Percentiles rank a stretch among this genome's conserved stretches.
Evolutionary conservation across 2,329 filamentous ascomycete species (phyloP).

Genomic region (Trichoderma sp.): DNA sequence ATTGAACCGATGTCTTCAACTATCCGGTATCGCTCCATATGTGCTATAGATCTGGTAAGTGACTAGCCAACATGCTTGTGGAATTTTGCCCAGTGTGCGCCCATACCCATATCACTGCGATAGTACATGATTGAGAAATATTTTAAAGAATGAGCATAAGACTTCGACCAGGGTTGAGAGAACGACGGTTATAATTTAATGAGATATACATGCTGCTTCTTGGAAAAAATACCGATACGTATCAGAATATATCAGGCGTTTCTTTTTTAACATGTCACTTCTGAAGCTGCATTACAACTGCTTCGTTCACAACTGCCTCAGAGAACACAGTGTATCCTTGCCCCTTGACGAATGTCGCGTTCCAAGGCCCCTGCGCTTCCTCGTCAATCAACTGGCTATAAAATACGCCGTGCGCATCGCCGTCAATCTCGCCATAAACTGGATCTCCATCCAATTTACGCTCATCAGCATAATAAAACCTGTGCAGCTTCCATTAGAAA

Average conservation of each 20-base stretch:
- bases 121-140: background rate
- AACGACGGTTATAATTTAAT: background rate
- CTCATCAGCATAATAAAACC: slow-evolving; percentile 55
- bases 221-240: background rate
- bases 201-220: background rate
- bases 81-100: background rate
- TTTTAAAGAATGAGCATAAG: too few relatives aligned
- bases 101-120: background rate
- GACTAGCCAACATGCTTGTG: background rate
- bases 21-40: background rate
- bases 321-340: background rate
- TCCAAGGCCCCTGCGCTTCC: background rate
- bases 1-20: too few relatives aligned
- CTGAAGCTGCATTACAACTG: background rate
- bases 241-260: background rate
- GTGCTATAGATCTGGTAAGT: background rate
- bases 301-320: background rate
- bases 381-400: background rate
- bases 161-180: background rate
- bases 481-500: slow-evolving; percentile 30
- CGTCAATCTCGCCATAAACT: slow-evolving; percentile 37
- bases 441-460: slow-evolving; percentile 30
- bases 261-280: background rate
- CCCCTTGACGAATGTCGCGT: background rate
- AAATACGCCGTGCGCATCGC: slow-evolving; percentile 44